Base-by-base conservation (phyloP, 2,329 filamentous ascomycete genomes). In the Boeremia lycopersici region DNA sequence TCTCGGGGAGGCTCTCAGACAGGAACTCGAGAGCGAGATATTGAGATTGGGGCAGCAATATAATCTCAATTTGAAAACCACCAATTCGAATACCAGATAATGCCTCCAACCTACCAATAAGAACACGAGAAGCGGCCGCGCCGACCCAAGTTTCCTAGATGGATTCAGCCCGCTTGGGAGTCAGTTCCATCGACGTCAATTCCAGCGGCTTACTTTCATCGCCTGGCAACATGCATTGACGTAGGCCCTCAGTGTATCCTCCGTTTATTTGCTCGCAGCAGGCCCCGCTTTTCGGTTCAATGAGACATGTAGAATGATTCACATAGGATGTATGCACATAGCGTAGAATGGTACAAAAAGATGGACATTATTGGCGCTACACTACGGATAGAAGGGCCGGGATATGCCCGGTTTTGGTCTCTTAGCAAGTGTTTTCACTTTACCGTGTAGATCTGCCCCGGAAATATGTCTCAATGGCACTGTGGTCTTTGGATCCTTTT, bases 21-120 rank as follows among this genome's bases (percentile, higher is more conserved):
- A 15, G 46, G 44, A 15, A 53, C 25, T 7, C 33, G 12, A 4
- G 53, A 59, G 2, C 39, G 17, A 10, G 59, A 64, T 13, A 0
- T 57, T 4, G 61, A 67, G 19, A 48, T 38, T 19, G 54, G 54
- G 26, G 29, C 30, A 30, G 38, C 42, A 36, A 56, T 36, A 47
- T 46, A 31, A 39, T 13, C 13, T 25, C 1, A 17, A 28, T 15
- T 4, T 7, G 10, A 19, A 38, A 26, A 7, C 13, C 10, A 26
- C 13, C 26, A 26, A 10, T 13, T 26, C 25, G 11, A 19, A 48
- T 6, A n/a, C 12, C 9, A 23, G n/a, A 36, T 19, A 23, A 25
- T 12, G 4, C 25, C 25, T 35, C 10, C 38, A 15, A 13, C 23
- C 4, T 1, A 19, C 17, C 23, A 46, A 17, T 17, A 13, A n/a